These are phyloP conservation scores for Penicillium coprophilum DNA, from an alignment of 495 filamentous ascomycete species.

Conservation along the genomic window DNA sequence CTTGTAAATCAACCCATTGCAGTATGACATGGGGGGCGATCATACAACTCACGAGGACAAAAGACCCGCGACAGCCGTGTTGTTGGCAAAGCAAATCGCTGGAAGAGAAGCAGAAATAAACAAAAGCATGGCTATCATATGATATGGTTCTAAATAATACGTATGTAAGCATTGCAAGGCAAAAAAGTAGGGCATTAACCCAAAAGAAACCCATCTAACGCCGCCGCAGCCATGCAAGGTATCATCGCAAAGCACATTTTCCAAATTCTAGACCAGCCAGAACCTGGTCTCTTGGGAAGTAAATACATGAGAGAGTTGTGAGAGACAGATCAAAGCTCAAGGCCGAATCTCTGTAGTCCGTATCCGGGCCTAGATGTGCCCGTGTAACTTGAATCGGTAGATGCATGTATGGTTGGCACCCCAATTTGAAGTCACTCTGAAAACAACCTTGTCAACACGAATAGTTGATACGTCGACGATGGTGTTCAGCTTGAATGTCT, in stretches of 20 bases:
- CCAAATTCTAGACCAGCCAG: slow-evolving; percentile 2
- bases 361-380: slow-evolving; percentile 29
- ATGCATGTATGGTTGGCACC: slow-evolving; percentile 47
- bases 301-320: not conserved
- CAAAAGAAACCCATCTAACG: slow-evolving; percentile 2
- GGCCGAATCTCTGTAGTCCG: not conserved
- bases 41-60: not conserved
- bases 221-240: slow-evolving; percentile 13
- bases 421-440: slow-evolving; percentile 51
- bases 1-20: no score
- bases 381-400: slow-evolving; percentile 47
- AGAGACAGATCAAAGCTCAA: not conserved
- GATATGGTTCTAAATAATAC: slow-evolving; percentile 1
- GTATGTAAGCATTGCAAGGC: not conserved
- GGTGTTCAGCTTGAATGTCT: slow-evolving; percentile 37
- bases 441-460: slow-evolving; percentile 41
- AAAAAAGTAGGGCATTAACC: not conserved
- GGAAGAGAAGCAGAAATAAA: not conserved
- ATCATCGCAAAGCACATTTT: slow-evolving; percentile 15
- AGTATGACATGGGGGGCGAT: no score
- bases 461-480: slow-evolving; percentile 39
- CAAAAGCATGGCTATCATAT: slow-evolving; percentile 11
- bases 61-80: not conserved
- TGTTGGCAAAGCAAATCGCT: not conserved
- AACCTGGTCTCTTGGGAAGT: not conserved